Conservation (phyloP, 192 early-diverging fungal genomes). For the Gigaspora rosea region DNA sequence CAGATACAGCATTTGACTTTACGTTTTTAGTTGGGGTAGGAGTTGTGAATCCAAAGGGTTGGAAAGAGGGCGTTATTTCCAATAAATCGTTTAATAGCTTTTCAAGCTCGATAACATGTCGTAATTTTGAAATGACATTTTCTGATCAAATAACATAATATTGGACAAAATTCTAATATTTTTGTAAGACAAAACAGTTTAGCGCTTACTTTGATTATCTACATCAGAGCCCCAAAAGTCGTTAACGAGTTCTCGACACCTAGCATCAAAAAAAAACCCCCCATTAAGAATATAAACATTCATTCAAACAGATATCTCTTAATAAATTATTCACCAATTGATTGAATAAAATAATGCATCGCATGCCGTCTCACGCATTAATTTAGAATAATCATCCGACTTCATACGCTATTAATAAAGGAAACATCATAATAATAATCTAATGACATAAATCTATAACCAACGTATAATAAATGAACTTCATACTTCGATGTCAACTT, state of each 20-base stretch:
- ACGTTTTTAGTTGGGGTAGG: constrained; percentile 10
- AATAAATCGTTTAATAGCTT: constrained; percentile 38
- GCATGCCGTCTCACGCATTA: constrained; percentile 27
- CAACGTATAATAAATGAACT: not conserved
- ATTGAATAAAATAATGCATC: constrained; percentile 49
- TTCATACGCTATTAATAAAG: constrained; percentile 27
- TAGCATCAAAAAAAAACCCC: not conserved
- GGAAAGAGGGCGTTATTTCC: constrained; percentile 37
- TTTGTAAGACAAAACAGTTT: not conserved
- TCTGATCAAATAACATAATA: not conserved
- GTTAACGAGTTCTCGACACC: not conserved
- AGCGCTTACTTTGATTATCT: not conserved
- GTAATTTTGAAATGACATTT: constrained; percentile 45
- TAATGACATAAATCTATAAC: too few species aligned
- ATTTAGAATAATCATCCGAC: constrained; percentile 5
- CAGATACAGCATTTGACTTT: not conserved
- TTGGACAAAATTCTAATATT: not conserved
- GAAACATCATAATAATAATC: not conserved
- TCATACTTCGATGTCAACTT: constrained; percentile 32
- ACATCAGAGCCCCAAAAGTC: not conserved
- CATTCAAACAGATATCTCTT: too few species aligned
- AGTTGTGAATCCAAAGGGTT: constrained; percentile 44
- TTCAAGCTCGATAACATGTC: constrained; percentile 47
- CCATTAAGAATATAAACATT: too few species aligned
- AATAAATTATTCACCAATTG: constrained; percentile 49